Evolutionary conservation across 202 grass and related monocot genomes (phyloP), one percentile per base, ranked within the genome.

Genomic region (Miscanthus sacchariflorus): DNA sequence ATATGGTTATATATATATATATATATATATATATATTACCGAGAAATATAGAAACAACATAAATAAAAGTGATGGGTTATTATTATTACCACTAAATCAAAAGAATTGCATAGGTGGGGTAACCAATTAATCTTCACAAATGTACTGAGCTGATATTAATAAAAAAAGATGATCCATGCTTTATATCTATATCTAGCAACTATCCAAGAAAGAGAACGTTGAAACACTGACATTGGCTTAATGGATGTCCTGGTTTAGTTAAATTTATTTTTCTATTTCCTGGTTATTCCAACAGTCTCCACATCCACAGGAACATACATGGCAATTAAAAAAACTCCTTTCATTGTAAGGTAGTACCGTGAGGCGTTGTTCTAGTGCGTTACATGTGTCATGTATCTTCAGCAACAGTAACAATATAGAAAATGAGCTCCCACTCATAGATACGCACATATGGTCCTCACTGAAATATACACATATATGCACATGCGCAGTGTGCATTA

Each of bases 221-320:
- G 13, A 45, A 65, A 38, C 30, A 35, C 80, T 88, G 69, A 23
- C 38, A 76, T 63, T 48, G 43, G 83, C 80, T 80, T 54, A 73
- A 24, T 21, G 19, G 42, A 77, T 78, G 50, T 39, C 68, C 71
- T 54, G 35, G 19, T 90, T 81, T 35, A 65, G 73, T 77, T 44
- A 83, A 74, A 79, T 87, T 74, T 79, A 83, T 74, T 61, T 69
- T 87, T 80, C 45, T 83, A 25, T 10, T 78, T 13, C 25, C 59
- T 75, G 27, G 49, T 66, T 48, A 24, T 24, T 40, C 13, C 84
- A 87, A 67, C 50, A 78, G 6, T 66, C 68, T 84, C 74, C 44
- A 58, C 74, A 69, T 74, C 74, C 36, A 79, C 81, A 84, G 79
- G 13, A 38, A 79, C 46, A 52, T 56, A 52, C 74, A 76, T 59